Percentiles rank a stretch among this genome's conserved stretches.
Evolutionary conservation across 768 basidiomycete genomes (phyloP).

Genomic region (Mycena epipterygia): DNA sequence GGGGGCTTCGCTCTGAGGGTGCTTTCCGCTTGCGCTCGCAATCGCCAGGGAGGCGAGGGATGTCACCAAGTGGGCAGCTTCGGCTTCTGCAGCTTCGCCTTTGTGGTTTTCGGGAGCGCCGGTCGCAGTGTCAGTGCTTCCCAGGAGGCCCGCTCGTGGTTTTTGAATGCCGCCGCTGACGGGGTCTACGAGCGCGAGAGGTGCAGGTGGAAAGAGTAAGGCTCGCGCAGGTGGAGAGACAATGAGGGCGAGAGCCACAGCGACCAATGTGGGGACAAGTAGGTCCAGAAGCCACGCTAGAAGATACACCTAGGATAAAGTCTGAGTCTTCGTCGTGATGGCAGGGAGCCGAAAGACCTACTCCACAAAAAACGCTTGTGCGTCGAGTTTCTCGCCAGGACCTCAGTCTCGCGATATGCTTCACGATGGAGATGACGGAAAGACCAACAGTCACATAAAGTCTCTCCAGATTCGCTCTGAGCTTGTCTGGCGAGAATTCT

Average conservation of each 20-base stretch:
- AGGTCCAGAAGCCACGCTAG: constrained; percentile 54
- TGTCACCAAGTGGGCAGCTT: constrained; percentile 51
- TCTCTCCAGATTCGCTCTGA: constrained; percentile 55
- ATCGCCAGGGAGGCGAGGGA: constrained; percentile 48
- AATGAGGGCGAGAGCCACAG: constrained; percentile 50
- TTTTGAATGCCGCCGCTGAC: constrained; percentile 49
- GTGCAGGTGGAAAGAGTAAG: constrained; percentile 53
- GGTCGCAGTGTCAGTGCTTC: constrained; percentile 46
- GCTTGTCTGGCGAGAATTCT: constrained; percentile 59
- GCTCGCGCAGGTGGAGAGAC: constrained; percentile 50
- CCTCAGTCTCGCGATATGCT: constrained; percentile 54
- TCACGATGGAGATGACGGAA: constrained; percentile 39
- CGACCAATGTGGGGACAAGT: constrained; percentile 49
- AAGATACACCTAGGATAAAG: constrained; percentile 43
- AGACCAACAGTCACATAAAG: constrained; percentile 54
- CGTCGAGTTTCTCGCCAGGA: constrained; percentile 56
- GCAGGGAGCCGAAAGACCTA: constrained; percentile 14
- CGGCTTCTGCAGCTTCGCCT: constrained; percentile 56
- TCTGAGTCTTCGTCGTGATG: constrained; percentile 16
- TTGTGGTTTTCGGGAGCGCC: constrained; percentile 51
- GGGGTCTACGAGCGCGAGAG: constrained; percentile 47
- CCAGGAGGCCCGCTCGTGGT: constrained; percentile 49
- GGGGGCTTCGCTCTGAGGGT: constrained; percentile 29
- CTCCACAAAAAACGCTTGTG: constrained; percentile 46
- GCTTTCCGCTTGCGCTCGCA: constrained; percentile 47